Percentiles rank a stretch among this genome's conserved stretches.
phyloP scores from a whole-genome alignment of 805 yeast genomes.

The Isabelozyma gotoi region DNA sequence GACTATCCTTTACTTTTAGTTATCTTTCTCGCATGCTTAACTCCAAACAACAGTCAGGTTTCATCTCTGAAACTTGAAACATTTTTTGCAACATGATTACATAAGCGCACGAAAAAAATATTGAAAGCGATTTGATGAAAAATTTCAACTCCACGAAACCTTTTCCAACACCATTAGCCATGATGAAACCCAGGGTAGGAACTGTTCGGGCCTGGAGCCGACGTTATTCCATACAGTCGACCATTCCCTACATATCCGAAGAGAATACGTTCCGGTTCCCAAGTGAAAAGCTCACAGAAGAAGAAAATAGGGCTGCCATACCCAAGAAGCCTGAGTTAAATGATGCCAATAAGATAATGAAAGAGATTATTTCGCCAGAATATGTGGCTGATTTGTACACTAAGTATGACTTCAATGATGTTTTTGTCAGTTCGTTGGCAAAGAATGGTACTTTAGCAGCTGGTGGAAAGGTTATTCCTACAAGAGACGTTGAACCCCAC shows the following conservation, averaged over 20 bases:
- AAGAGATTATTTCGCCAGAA: conserved; percentile 33
- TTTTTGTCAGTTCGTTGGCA: conserved; percentile 28
- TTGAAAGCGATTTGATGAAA: background rate
- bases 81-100: background rate
- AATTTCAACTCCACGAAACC: background rate
- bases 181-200: background rate
- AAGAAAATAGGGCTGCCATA: conserved; percentile 32
- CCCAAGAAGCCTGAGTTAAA: conserved; percentile 26
- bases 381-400: conserved; percentile 33
- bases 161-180: background rate
- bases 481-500: conserved; percentile 6
- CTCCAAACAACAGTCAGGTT: too few species aligned
- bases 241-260: conserved; percentile 22
- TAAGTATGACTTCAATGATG: conserved; percentile 26
- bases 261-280: conserved; percentile 26
- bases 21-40: too few species aligned
- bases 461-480: conserved; percentile 15
- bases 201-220: background rate
- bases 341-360: conserved; percentile 14
- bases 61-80: background rate
- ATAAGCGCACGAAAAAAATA: background rate
- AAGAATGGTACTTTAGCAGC: conserved; percentile 28
- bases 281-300: conserved; percentile 23
- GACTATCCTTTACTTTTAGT: too few species aligned
- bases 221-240: background rate